Evolutionary conservation across 1,139 yeast genomes (phyloP).

Genomic region (Casaregolazyma suthepensis): DNA sequence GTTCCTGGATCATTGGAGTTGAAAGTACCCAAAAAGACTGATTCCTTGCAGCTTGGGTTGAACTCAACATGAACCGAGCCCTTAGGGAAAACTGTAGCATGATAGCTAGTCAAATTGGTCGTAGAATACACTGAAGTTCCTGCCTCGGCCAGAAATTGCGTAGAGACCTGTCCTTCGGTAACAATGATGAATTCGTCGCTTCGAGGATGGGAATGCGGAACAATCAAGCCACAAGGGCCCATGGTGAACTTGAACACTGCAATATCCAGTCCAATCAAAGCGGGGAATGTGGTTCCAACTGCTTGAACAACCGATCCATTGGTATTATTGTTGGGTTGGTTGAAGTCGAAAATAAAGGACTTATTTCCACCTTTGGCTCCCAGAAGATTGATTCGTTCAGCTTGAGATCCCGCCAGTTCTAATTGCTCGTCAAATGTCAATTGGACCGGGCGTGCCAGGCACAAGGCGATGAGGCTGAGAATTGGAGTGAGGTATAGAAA

Average conservation of each 20-base stretch:
- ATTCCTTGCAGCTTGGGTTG: constrained; percentile 18
- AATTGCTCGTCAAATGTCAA: constrained; percentile 8
- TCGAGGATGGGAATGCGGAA: constrained; percentile 20
- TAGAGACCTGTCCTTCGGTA: constrained; percentile 16
- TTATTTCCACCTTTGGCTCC: constrained; percentile 15
- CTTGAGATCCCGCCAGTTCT: constrained; percentile 16
- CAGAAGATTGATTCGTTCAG: constrained; percentile 14
- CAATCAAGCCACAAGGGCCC: constrained; percentile 19
- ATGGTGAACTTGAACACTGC: constrained; percentile 17
- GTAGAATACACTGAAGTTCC: constrained; percentile 17
- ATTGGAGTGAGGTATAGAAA: neutral
- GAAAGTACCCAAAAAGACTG: constrained; percentile 17
- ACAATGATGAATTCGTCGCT: constrained; percentile 18
- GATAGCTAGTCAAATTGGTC: constrained; percentile 11
- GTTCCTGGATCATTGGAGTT: constrained; percentile 20
- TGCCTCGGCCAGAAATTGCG: constrained; percentile 20
- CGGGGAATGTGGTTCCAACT: constrained; percentile 18
- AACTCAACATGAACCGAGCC: constrained; percentile 18
- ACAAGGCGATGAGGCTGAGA: neutral
- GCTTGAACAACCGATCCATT: constrained; percentile 16
- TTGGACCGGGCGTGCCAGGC: neutral
- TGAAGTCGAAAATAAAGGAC: constrained; percentile 18
- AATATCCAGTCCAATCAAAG: constrained; percentile 15
- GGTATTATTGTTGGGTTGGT: constrained; percentile 14
- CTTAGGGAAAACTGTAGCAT: constrained; percentile 17